Percentiles rank a stretch among this genome's conserved stretches.
Conservation (phyloP, 2,329 filamentous ascomycete genomes). For the Cadophora sp. region DNA sequence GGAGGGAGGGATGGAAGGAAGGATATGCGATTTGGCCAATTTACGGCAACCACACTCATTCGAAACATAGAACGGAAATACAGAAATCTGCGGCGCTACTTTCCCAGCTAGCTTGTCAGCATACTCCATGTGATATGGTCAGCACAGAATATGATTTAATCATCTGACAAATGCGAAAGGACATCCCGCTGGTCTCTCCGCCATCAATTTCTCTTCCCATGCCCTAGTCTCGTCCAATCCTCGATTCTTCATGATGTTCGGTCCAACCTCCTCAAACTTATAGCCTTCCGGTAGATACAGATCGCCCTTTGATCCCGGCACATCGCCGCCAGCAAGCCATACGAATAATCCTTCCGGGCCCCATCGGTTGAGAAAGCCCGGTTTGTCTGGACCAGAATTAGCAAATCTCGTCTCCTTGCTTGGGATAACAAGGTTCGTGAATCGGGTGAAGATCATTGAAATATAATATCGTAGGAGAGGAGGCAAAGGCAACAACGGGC, state of each 20-base stretch:
- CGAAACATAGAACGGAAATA: not conserved
- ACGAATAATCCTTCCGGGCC: slow-evolving; percentile 60
- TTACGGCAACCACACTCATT: not conserved
- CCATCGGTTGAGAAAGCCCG: slow-evolving; percentile 68
- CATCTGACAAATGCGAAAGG: slow-evolving; percentile 50
- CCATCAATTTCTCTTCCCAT: slow-evolving; percentile 48
- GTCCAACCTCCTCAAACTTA: slow-evolving; percentile 66
- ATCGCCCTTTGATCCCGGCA: slow-evolving; percentile 53
- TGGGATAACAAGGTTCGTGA: not conserved
- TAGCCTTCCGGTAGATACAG: slow-evolving; percentile 58
- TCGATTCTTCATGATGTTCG: slow-evolving; percentile 57
- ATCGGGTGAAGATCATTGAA: not conserved
- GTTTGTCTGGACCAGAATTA: slow-evolving; percentile 47
- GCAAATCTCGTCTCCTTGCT: not conserved
- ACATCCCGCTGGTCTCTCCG: slow-evolving; percentile 52
- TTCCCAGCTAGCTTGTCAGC: not conserved
- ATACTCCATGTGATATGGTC: not conserved
- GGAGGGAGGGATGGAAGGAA: not conserved
- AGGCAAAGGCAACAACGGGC: not conserved
- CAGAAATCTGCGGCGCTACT: not conserved
- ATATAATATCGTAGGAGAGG: not conserved
- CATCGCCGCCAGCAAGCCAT: slow-evolving; percentile 51
- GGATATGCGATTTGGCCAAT: not conserved
- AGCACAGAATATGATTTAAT: not conserved
- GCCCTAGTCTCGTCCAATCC: slow-evolving; percentile 57